Evolutionary conservation across 2,329 filamentous ascomycete species (phyloP).

Genomic region (Diaporthe vexans): DNA sequence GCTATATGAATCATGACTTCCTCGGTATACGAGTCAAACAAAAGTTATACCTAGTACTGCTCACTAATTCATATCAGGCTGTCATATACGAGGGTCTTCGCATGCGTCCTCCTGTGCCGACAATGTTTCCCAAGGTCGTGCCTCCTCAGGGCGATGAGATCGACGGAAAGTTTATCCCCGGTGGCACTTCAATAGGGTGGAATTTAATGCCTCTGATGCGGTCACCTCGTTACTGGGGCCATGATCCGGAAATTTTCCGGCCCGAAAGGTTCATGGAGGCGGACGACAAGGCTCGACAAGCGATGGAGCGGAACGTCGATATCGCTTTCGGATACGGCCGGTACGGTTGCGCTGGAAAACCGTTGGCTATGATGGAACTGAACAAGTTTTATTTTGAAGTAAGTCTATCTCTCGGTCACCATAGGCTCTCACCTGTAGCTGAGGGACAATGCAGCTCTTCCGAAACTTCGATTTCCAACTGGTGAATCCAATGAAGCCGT

Average conservation of each 20-base stretch:
- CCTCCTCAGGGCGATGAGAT: constrained; percentile 49
- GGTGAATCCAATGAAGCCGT: constrained; percentile 32
- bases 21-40: neutral
- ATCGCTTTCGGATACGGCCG: constrained; percentile 57
- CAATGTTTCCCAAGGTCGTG: constrained; percentile 44
- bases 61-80: constrained; percentile 5
- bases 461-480: constrained; percentile 39
- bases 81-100: constrained; percentile 37
- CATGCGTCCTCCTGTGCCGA: constrained; percentile 25
- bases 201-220: constrained; percentile 42
- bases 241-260: constrained; percentile 69
- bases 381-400: constrained; percentile 59
- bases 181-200: constrained; percentile 46
- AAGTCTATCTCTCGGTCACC: neutral
- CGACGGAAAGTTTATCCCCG: constrained; percentile 50
- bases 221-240: constrained; percentile 51
- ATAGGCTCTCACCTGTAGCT: too few relatives aligned
- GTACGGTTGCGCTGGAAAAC: constrained; percentile 57
- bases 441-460: constrained; percentile 7
- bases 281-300: constrained; percentile 51
- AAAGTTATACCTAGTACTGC: neutral
- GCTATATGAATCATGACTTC: neutral
- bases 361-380: constrained; percentile 59
- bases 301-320: constrained; percentile 52
- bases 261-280: constrained; percentile 71